Conservation (phyloP, 2,329 filamentous ascomycete species). For the Fusarium sp. region DNA sequence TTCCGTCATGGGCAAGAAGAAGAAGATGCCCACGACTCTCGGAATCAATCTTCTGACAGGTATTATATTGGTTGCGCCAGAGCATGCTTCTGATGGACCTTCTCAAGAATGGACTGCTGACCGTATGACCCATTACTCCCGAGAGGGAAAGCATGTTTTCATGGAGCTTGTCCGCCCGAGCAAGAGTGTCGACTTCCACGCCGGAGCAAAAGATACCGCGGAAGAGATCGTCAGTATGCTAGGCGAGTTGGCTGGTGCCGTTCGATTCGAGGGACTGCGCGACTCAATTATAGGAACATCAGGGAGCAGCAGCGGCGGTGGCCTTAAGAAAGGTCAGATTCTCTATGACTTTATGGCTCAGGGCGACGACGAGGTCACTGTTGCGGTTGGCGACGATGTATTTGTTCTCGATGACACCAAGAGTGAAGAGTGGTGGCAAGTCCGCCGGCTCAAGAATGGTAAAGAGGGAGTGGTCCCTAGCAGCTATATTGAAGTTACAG, state of each 20-base stretch:
- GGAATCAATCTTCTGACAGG: conserved; percentile 93
- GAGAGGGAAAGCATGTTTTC: conserved; percentile 98
- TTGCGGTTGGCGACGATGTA: conserved; percentile 90
- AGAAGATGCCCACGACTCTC: conserved; percentile 97
- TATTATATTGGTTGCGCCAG: conserved; percentile 89
- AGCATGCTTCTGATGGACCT: conserved; percentile 83
- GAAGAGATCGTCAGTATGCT: conserved; percentile 90
- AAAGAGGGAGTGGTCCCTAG: conserved; percentile 96
- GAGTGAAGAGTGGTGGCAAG: conserved; percentile 99
- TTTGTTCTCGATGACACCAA: conserved; percentile 88
- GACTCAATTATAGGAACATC: conserved; percentile 87
- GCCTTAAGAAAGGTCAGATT: conserved; percentile 82
- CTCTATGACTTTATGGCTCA: conserved; percentile 98
- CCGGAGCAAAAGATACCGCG: conserved; percentile 95
- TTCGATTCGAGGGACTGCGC: conserved; percentile 82
- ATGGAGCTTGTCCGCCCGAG: conserved; percentile 91
- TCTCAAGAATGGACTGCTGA: conserved; percentile 95
- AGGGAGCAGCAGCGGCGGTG: conserved; percentile 52
- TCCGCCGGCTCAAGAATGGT: conserved; percentile 87
- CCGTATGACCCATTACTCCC: conserved; percentile 95
- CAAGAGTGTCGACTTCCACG: conserved; percentile 96
- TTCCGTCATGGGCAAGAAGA: conserved; percentile 94
- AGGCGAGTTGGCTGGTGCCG: conserved; percentile 88
- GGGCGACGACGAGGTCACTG: conserved; percentile 95
- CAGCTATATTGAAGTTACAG: conserved; percentile 92